Base-by-base conservation (phyloP, 257 asterid genomes). In the Nicotiana otophora region DNA sequence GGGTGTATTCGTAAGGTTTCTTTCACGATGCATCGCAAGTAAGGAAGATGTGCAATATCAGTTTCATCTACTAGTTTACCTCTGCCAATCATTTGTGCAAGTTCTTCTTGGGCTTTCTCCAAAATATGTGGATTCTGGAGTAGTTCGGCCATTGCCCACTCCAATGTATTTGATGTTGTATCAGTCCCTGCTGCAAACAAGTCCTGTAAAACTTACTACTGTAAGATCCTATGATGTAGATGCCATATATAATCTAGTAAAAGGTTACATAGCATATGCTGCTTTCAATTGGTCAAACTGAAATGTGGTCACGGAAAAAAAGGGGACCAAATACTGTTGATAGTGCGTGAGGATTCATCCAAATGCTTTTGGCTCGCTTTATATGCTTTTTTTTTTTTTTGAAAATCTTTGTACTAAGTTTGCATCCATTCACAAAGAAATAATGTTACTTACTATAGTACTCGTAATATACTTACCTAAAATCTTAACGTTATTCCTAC, bases 101-200 rank as follows among this genome's bases (percentile, higher is more conserved):
- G 83, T 79, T 87, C 90, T 4, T 26, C 53, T 85, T 84, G 81
- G 5, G 83, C 67, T 80, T 87, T 85, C 57, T 34, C 68, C 87
- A 88, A 78, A 9, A 34, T 72, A 15, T 82, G 83, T 31, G 86
- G 87, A 26, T 77, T 67, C n/a, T 63, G 31, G 1, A 85, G 80
- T 46, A 76, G 2, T 68, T 88, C 90, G 6, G 87, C 39, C 84
- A 87, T 83, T 31, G 84, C 84, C 90, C 90, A 85, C 33, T 85
- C 87, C 3, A 82, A 15, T 5, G 87, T 79, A 55, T 15, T 82
- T 0, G 90, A 84, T 11, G 84, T 78, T 5, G 88, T 84, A 20
- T 88, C 87, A 0, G 90, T 88, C 30, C 88, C 90, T 2, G 87
- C 90, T 15, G 2, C 62, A 61, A 88, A 88, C 16, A 84, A 46